phyloP scores from a whole-genome alignment of 805 yeast species.

The Scheffersomyces coipomensis region DNA sequence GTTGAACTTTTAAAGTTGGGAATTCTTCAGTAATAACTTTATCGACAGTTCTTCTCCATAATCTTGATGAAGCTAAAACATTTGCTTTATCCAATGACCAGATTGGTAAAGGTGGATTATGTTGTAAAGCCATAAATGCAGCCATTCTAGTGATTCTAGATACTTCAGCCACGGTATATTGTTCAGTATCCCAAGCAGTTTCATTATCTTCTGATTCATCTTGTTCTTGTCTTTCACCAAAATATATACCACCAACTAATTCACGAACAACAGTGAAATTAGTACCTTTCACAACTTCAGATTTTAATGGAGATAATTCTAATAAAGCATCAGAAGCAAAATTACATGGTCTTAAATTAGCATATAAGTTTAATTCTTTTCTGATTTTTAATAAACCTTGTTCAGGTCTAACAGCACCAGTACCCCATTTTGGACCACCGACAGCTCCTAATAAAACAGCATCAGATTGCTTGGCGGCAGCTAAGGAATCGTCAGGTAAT shows the following conservation, averaged over 20 bases:
- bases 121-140: slow-evolving; percentile 91
- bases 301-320: slow-evolving; percentile 83
- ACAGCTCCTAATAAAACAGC: slow-evolving; percentile 98
- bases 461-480: slow-evolving; percentile 80
- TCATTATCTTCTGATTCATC: slow-evolving; percentile 63
- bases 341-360: slow-evolving; percentile 95
- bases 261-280: slow-evolving; percentile 93
- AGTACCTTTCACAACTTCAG: slow-evolving; percentile 85
- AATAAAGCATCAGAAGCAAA: slow-evolving; percentile 83
- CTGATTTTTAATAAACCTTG: slow-evolving; percentile 93
- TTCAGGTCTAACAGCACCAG: slow-evolving; percentile 94
- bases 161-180: slow-evolving; percentile 88
- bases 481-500: slow-evolving; percentile 79
- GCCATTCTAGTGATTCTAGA: slow-evolving; percentile 98
- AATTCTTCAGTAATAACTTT: slow-evolving; percentile 82
- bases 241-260: slow-evolving; percentile 96
- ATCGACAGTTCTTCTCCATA: slow-evolving; percentile 94
- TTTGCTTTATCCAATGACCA: slow-evolving; percentile 98
- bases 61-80: slow-evolving; percentile 91
- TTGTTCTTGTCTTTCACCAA: slow-evolving; percentile 94
- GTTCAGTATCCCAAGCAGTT: slow-evolving; percentile 90
- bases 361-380: slow-evolving; percentile 90
- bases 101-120: slow-evolving; percentile 88
- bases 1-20: slow-evolving; percentile 83
- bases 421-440: slow-evolving; percentile 99